A percentile compares a stretch with the other conserved stretches of the same genome.
Conservation (phyloP, 73 alveolate genomes). For the Uronychia binucleata region DNA sequence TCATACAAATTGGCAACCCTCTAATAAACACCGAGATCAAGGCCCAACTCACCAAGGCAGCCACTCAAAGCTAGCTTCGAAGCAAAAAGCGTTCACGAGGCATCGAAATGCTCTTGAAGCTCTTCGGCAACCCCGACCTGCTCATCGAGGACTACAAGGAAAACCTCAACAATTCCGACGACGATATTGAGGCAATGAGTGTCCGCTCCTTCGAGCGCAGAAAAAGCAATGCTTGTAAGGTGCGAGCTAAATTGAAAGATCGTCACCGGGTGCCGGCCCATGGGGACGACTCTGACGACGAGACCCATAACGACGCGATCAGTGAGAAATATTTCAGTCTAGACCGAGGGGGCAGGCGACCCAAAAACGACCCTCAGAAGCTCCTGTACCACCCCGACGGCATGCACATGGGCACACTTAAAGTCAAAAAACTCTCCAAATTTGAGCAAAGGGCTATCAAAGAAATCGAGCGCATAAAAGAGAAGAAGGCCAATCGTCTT, state of each 20-base stretch:
- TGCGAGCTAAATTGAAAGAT: background rate
- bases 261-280: background rate
- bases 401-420: background rate
- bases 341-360: background rate
- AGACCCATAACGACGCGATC: background rate
- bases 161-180: slow-evolving; percentile 1
- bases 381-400: background rate
- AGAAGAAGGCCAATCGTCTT: background rate
- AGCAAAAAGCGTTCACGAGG: background rate
- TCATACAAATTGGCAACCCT: background rate
- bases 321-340: background rate
- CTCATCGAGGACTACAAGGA: slow-evolving; percentile 4
- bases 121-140: slow-evolving; percentile 26
- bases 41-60: slow-evolving; percentile 1
- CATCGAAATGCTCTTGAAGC: slow-evolving; percentile 3
- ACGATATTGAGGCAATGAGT: slow-evolving; percentile 16
- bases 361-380: background rate
- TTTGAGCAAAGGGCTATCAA: background rate
- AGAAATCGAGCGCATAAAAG: background rate
- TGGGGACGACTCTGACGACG: background rate
- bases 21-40: background rate
- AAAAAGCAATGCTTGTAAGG: background rate
- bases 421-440: background rate
- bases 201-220: background rate
- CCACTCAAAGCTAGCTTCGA: background rate